Conservation (phyloP, 306 rosid genomes). For the Cicer arietinum region DNA sequence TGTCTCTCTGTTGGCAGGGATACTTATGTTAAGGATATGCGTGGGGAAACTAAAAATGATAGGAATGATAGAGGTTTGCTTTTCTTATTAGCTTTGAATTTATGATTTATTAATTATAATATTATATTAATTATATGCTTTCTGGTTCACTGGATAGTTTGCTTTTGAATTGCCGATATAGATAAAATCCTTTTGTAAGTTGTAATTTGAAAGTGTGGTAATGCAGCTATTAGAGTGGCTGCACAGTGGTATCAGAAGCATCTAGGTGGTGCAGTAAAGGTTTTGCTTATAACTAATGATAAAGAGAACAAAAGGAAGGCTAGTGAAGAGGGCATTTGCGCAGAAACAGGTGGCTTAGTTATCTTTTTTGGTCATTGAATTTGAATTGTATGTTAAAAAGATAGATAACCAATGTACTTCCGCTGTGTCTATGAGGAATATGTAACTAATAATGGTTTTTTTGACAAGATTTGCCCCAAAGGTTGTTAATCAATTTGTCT, state of each 20-base stretch:
- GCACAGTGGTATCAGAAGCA: slow-evolving; percentile 96
- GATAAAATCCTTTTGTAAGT: slow-evolving; percentile 27
- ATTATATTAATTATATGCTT: slow-evolving; percentile 1
- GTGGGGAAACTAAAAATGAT: slow-evolving; percentile 90
- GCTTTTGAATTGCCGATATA: slow-evolving; percentile 20
- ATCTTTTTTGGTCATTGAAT: slow-evolving; percentile 4
- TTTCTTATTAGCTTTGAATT: slow-evolving; percentile 33
- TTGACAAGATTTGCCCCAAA: not conserved
- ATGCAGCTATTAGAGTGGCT: slow-evolving; percentile 93
- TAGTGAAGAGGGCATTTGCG: slow-evolving; percentile 82
- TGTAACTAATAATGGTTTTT: not conserved
- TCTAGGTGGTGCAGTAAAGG: slow-evolving; percentile 71
- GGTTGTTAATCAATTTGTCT: slow-evolving; percentile 38
- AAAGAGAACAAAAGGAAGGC: slow-evolving; percentile 92
- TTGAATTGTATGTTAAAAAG: slow-evolving; percentile 37
- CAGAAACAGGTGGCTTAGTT: slow-evolving; percentile 82
- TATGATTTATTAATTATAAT: slow-evolving; percentile 18
- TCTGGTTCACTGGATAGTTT: slow-evolving; percentile 24
- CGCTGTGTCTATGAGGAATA: slow-evolving; percentile 15
- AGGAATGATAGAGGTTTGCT: slow-evolving; percentile 96
- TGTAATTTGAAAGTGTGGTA: slow-evolving; percentile 45
- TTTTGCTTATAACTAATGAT: slow-evolving; percentile 91
- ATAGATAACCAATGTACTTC: slow-evolving; percentile 15
- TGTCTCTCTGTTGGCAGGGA: slow-evolving; percentile 59
- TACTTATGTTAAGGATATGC: slow-evolving; percentile 86